A percentile compares a stretch with the other conserved stretches of the same genome.
These are phyloP conservation scores for Rachicladosporium sp. DNA, from an alignment of 2,329 filamentous ascomycete species.

Conservation along the genomic window DNA sequence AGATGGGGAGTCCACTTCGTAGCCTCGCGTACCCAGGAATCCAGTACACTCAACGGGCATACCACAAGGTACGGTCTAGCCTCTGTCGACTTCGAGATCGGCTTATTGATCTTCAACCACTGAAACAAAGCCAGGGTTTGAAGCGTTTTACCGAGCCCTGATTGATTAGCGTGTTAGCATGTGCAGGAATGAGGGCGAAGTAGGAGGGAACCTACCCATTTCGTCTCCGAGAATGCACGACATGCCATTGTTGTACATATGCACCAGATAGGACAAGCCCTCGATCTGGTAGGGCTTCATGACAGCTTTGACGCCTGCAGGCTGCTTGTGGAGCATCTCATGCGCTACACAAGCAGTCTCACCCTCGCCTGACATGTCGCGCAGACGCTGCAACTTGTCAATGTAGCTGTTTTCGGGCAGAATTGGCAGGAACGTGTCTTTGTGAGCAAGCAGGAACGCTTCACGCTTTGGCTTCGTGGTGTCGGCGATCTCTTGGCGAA, in stretches of 20 bases:
- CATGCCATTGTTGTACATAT: constrained; percentile 34
- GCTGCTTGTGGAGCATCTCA: constrained; percentile 33
- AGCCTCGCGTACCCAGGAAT: constrained; percentile 37
- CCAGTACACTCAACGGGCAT: constrained; percentile 39
- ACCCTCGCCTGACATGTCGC: constrained; percentile 4
- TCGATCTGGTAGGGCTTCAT: constrained; percentile 42
- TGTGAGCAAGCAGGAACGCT: constrained; percentile 33
- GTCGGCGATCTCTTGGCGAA: constrained; percentile 30
- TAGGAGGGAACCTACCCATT: constrained; percentile 26
- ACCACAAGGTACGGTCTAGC: constrained; percentile 34
- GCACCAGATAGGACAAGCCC: constrained; percentile 38
- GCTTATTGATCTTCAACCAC: constrained; percentile 31
- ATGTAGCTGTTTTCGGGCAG: constrained; percentile 34
- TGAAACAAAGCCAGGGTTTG: constrained; percentile 40
- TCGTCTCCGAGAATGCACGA: constrained; percentile 37
- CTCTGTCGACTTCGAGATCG: constrained; percentile 22
- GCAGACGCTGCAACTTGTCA: constrained; percentile 22
- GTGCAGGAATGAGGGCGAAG: no score
- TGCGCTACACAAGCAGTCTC: constrained; percentile 11
- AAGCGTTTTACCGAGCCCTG: constrained; percentile 34
- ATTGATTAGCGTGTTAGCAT: no score
- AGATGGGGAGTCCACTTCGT: constrained; percentile 37
- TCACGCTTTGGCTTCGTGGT: constrained; percentile 33
- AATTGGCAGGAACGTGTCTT: constrained; percentile 35
- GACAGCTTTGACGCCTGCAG: constrained; percentile 32